phyloP scores from a whole-genome alignment of 1,284 basidiomycete genomes.

The Trichosporon asahii region DNA sequence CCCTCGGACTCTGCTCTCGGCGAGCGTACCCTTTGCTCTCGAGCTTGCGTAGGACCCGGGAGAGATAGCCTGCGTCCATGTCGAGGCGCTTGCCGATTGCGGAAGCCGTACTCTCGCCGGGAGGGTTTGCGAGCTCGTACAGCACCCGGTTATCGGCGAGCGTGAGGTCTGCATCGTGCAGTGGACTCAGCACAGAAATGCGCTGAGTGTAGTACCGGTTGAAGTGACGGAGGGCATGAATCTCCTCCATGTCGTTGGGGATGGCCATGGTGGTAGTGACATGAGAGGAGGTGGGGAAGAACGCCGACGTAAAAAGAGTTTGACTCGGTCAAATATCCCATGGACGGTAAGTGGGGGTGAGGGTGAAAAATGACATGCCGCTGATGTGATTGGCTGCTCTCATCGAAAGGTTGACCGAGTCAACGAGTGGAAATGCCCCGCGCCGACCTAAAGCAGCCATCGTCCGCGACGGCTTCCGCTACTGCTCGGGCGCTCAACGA shows the following conservation, averaged over 20 bases:
- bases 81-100: constrained; percentile 16
- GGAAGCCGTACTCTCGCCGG: constrained; percentile 5
- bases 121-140: constrained; percentile 19
- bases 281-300: background rate
- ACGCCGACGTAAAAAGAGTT: background rate
- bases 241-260: background rate
- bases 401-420: background rate
- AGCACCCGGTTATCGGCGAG: constrained; percentile 22
- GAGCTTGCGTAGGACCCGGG: constrained; percentile 23
- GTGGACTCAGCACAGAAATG: constrained; percentile 16
- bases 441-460: too few species aligned
- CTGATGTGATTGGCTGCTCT: background rate
- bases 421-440: too few species aligned
- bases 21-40: constrained; percentile 17
- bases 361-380: background rate
- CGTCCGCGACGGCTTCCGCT: too few species aligned
- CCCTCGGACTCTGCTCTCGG: constrained; percentile 14
- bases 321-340: background rate
- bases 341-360: background rate
- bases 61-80: constrained; percentile 22
- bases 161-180: constrained; percentile 13
- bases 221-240: constrained; percentile 23
- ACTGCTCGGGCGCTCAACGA: too few species aligned
- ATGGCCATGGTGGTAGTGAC: background rate
- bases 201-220: constrained; percentile 26